Evolutionary conservation across 495 filamentous ascomycete genomes (phyloP).

Genomic region (Penicillium pulvis): DNA sequence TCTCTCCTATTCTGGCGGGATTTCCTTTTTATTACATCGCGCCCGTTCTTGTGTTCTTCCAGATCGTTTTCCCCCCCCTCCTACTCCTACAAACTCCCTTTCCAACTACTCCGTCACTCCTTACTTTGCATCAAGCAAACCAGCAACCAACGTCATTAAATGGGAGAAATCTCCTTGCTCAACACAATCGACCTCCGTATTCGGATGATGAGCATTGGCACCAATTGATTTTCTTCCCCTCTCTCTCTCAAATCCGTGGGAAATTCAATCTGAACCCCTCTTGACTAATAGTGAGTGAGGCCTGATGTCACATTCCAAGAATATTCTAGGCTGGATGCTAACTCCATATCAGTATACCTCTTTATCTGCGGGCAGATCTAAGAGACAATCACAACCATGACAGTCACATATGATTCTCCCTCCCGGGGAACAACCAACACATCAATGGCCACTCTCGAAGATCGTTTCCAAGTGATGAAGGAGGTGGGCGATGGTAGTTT

Average conservation of each 20-base stretch:
- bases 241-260: conserved; percentile 4
- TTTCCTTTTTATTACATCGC: conserved; percentile 40
- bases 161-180: conserved; percentile 26
- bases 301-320: conserved; percentile 10
- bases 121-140: conserved; percentile 20
- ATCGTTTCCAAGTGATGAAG: conserved; percentile 95
- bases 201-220: conserved; percentile 23
- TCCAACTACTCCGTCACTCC: conserved; percentile 35
- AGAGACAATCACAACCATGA: conserved; percentile 56
- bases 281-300: conserved; percentile 21
- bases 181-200: conserved; percentile 26
- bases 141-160: conserved; percentile 5
- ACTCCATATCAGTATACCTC: background rate
- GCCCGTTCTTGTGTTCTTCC: conserved; percentile 28
- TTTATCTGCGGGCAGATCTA: conserved; percentile 49
- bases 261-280: conserved; percentile 15
- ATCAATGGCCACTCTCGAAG: conserved; percentile 63
- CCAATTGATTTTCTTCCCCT: conserved; percentile 23
- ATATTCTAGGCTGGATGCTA: background rate
- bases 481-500: conserved; percentile 99
- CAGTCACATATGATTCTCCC: conserved; percentile 64
- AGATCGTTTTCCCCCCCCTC: conserved; percentile 24
- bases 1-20: conserved; percentile 42
- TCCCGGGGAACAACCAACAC: conserved; percentile 52
- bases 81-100: conserved; percentile 20